Percentiles rank a stretch among this genome's conserved stretches.
These are phyloP conservation scores for Dothistroma pini DNA, from an alignment of 2,329 filamentous ascomycete genomes.

Conservation along the genomic window DNA sequence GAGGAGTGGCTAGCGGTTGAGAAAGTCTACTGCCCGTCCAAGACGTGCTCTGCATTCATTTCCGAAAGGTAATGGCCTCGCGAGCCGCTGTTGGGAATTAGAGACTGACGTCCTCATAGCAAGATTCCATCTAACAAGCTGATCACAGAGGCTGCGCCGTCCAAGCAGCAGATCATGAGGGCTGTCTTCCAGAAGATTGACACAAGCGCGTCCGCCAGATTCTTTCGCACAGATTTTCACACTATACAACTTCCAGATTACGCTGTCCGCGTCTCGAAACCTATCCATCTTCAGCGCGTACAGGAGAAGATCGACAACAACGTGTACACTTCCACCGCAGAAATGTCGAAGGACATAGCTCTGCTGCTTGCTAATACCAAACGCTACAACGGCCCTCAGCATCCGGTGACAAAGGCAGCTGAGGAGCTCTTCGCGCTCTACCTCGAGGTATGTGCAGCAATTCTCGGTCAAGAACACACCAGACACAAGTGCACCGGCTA, in stretches of 20 bases:
- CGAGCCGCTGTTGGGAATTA: not conserved
- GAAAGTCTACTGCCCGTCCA: constrained; percentile 49
- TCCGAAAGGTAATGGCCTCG: constrained; percentile 32
- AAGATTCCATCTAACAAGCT: constrained; percentile 4
- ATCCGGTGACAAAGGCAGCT: constrained; percentile 17
- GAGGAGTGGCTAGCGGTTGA: constrained; percentile 48
- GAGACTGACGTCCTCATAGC: not conserved
- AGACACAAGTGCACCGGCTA: not conserved
- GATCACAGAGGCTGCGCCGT: constrained; percentile 3
- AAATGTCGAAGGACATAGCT: constrained; percentile 15
- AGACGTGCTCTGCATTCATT: constrained; percentile 50
- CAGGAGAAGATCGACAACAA: constrained; percentile 4
- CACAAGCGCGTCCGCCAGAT: constrained; percentile 13
- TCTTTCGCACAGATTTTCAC: constrained; percentile 16
- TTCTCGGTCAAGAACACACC: not conserved
- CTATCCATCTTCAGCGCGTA: constrained; percentile 16
- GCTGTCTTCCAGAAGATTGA: constrained; percentile 12
- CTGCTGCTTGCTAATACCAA: constrained; percentile 13
- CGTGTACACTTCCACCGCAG: constrained; percentile 8
- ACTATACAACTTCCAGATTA: constrained; percentile 9
- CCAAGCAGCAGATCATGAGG: constrained; percentile 2
- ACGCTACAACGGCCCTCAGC: constrained; percentile 10
- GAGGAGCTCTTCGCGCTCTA: constrained; percentile 10
- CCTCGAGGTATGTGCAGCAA: constrained; percentile 4
- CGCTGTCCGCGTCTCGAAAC: not conserved